phyloP scores from a whole-genome alignment of 768 basidiomycete genomes.

The Podaxis sp. region DNA sequence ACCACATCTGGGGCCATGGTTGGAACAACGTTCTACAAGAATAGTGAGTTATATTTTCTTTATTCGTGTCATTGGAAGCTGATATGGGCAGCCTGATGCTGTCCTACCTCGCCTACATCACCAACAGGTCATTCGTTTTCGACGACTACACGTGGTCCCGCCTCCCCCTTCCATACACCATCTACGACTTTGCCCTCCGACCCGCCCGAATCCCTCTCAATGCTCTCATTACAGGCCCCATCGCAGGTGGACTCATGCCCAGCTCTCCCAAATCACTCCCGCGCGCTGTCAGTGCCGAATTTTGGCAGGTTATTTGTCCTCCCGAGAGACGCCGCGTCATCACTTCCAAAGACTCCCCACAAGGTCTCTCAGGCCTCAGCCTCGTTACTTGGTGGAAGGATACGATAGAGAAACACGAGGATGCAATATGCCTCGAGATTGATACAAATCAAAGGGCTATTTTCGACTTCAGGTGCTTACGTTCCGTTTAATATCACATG shows the following conservation, averaged over 20 bases:
- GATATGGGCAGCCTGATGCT: constrained; percentile 39
- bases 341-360: constrained; percentile 32
- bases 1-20: constrained; percentile 60
- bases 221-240: constrained; percentile 57
- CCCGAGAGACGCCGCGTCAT: constrained; percentile 25
- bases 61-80: not conserved
- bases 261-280: not conserved
- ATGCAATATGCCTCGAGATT: constrained; percentile 17
- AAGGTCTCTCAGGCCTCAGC: constrained; percentile 30
- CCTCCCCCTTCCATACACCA: constrained; percentile 48
- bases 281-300: constrained; percentile 46
- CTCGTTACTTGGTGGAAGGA: constrained; percentile 53
- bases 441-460: constrained; percentile 26
- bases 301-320: constrained; percentile 50
- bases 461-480: constrained; percentile 50
- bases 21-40: constrained; percentile 65
- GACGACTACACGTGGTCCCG: constrained; percentile 65
- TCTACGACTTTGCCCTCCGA: constrained; percentile 54
- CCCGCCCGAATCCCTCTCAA: constrained; percentile 55
- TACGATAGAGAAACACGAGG: constrained; percentile 30
- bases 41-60: constrained; percentile 39
- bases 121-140: constrained; percentile 59
- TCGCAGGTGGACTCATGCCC: constrained; percentile 42
- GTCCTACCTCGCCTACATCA: constrained; percentile 49
- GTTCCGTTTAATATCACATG: not conserved